Conservation (phyloP, 23 red algal species). For the Cyanidioschyzon merolae region DNA sequence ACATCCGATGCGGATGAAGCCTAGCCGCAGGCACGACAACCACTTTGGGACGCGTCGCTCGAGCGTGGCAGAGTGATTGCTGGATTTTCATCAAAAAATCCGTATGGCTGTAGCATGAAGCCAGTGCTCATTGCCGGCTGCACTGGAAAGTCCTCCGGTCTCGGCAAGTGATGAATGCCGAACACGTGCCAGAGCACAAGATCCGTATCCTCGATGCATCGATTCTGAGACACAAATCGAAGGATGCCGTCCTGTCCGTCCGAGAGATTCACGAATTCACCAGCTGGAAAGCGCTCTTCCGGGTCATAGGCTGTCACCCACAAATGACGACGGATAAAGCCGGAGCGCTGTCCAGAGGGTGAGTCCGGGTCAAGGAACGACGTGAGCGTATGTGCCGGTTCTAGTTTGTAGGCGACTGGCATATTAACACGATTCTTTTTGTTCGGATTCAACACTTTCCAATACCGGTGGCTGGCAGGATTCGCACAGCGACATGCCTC, state of each 20-base stretch:
- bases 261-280: slow-evolving; percentile 52
- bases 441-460: slow-evolving; percentile 43
- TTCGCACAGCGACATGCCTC: slow-evolving; percentile 10
- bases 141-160: slow-evolving; percentile 70
- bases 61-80: slow-evolving; percentile 39
- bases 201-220: slow-evolving; percentile 30
- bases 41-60: too few relatives aligned
- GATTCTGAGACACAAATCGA: slow-evolving; percentile 29
- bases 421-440: slow-evolving; percentile 35
- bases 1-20: too few relatives aligned
- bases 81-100: slow-evolving; percentile 64
- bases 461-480: slow-evolving; percentile 27
- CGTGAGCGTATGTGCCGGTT: slow-evolving; percentile 23
- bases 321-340: slow-evolving; percentile 42
- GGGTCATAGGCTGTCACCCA: slow-evolving; percentile 60
- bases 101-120: slow-evolving; percentile 50
- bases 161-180: slow-evolving; percentile 58
- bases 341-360: slow-evolving; percentile 26
- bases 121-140: slow-evolving; percentile 49
- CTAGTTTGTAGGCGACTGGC: slow-evolving; percentile 58
- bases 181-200: slow-evolving; percentile 73
- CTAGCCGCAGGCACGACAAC: too few relatives aligned
- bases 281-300: slow-evolving; percentile 47
- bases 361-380: slow-evolving; percentile 36
- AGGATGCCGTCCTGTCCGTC: slow-evolving; percentile 33